phyloP scores from a whole-genome alignment of 2,329 filamentous ascomycete species.

The Dactylellina haptotyla region DNA sequence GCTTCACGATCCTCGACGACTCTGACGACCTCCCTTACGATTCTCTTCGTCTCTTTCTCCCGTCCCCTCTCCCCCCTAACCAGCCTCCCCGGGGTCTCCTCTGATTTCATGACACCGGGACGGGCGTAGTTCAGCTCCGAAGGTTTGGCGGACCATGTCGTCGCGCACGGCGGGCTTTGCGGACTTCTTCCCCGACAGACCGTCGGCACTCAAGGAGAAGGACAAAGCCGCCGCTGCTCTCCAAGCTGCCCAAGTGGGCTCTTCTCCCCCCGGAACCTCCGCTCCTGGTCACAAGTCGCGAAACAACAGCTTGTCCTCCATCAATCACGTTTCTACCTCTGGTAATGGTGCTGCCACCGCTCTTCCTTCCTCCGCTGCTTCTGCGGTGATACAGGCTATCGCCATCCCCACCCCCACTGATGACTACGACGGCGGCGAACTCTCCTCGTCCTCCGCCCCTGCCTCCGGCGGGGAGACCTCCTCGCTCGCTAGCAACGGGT shows the following conservation, averaged over 20 bases:
- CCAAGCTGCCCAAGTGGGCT: conserved; percentile 6
- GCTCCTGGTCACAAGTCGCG: conserved; percentile 64
- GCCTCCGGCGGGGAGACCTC: conserved; percentile 46
- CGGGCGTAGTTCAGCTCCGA: conserved; percentile 46
- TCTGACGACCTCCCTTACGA: background rate
- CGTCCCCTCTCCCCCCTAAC: background rate
- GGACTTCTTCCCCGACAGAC: conserved; percentile 85
- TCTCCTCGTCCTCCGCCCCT: conserved; percentile 38
- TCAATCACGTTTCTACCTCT: conserved; percentile 59
- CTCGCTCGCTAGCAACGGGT: conserved; percentile 51
- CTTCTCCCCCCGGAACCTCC: conserved; percentile 59
- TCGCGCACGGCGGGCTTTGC: conserved; percentile 74
- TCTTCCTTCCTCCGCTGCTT: conserved; percentile 1
- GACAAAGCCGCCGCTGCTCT: conserved; percentile 42
- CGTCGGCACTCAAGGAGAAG: conserved; percentile 67
- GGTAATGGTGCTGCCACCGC: background rate
- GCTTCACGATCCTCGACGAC: background rate
- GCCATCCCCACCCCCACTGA: conserved; percentile 52
- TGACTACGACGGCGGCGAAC: conserved; percentile 43
- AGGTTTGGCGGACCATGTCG: conserved; percentile 59
- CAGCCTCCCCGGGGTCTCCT: too few species aligned
- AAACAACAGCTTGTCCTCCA: conserved; percentile 71
- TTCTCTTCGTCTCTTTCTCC: background rate
- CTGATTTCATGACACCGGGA: conserved; percentile 27
- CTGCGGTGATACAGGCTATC: conserved; percentile 48